phyloP scores from a whole-genome alignment of 352 stramenopile genomes.

The Globisporangium abappressorium region DNA sequence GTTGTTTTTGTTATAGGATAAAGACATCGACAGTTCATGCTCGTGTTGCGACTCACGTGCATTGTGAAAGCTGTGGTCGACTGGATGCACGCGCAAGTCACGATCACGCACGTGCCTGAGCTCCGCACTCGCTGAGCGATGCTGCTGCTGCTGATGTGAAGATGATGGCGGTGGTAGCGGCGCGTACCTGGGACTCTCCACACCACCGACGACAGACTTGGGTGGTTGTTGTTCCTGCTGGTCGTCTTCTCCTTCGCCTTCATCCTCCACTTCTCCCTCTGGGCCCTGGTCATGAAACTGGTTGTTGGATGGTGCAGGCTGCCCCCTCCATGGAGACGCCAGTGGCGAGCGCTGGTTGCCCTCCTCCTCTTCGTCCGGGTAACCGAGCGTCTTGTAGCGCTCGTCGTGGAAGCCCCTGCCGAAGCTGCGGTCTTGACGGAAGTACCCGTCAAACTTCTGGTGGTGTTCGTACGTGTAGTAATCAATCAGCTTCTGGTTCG shows the following conservation, averaged over 20 bases:
- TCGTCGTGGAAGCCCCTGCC: not conserved
- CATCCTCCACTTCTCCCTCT: not conserved
- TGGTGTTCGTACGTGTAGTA: conserved; percentile 14
- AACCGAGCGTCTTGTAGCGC: conserved; percentile 1
- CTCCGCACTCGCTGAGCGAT: not conserved
- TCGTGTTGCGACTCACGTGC: not conserved
- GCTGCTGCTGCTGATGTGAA: not conserved
- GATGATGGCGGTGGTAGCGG: not conserved
- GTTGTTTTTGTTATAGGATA: not conserved
- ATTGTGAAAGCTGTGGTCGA: not conserved
- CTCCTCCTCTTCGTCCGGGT: not conserved
- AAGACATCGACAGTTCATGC: not conserved
- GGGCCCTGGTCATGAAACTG: not conserved
- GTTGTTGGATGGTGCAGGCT: not conserved
- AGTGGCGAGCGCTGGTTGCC: not conserved
- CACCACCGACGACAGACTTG: not conserved
- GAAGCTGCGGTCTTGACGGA: conserved; percentile 1
- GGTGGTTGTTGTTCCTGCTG: not conserved
- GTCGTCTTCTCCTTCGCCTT: not conserved
- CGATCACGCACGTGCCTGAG: not conserved
- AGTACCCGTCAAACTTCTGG: conserved; percentile 3
- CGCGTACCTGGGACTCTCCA: not conserved
- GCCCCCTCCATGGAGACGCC: not conserved
- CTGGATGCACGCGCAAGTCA: not conserved
- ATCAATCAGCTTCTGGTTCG: conserved; percentile 1